These are phyloP conservation scores for Wickerhamiella occidentalis DNA, from an alignment of 805 yeast species.

Conservation along the genomic window DNA sequence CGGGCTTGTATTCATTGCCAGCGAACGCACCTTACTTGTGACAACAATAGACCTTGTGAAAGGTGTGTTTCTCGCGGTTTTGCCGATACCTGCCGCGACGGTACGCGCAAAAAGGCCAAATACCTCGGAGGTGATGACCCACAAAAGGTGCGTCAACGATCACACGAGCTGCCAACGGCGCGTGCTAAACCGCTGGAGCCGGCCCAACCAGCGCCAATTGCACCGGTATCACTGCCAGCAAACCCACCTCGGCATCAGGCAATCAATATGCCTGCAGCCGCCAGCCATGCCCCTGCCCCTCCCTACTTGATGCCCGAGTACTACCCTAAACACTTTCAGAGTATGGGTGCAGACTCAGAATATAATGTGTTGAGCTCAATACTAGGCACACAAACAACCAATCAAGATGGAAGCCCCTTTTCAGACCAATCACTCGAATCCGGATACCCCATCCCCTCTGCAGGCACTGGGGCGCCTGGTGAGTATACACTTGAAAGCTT, in stretches of 20 bases:
- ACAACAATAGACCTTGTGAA: constrained; percentile 67
- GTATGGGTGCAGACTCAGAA: constrained; percentile 23
- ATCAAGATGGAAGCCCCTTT: constrained; percentile 14
- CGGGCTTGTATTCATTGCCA: constrained; percentile 90
- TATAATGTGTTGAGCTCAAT: constrained; percentile 28
- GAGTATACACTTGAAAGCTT: constrained; percentile 16
- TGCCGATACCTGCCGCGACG: constrained; percentile 65
- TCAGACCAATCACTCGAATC: not conserved
- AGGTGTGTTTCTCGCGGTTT: constrained; percentile 65
- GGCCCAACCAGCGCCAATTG: not conserved
- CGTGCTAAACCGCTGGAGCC: not conserved
- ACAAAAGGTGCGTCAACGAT: not conserved
- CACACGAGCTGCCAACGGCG: not conserved
- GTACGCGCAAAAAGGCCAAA: constrained; percentile 78
- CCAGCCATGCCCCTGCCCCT: not conserved
- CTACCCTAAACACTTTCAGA: not conserved
- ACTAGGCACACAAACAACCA: constrained; percentile 12
- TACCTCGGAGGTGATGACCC: constrained; percentile 46
- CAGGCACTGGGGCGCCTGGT: not conserved
- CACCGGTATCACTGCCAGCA: not conserved
- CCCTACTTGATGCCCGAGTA: not conserved
- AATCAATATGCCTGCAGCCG: not conserved
- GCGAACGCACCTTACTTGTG: constrained; percentile 86
- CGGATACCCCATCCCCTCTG: not conserved
- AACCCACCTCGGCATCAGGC: not conserved